A percentile compares a stretch with the other conserved stretches of the same genome.
phyloP scores from a whole-genome alignment of 352 stramenopile genomes.

The Pythium plurisporium region DNA sequence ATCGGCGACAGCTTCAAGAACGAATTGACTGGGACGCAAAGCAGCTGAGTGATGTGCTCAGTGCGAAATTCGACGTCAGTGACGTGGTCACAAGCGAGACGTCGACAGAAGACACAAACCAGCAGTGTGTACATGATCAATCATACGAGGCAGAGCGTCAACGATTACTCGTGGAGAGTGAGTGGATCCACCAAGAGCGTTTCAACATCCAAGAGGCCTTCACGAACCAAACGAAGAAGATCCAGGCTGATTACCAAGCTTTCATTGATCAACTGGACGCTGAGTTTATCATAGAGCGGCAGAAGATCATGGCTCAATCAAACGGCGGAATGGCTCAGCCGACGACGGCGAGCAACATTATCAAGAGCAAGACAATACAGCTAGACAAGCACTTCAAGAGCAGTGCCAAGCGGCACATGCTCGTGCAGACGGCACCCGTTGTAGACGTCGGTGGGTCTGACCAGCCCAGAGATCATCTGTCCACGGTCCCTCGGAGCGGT shows the following conservation, averaged over 20 bases:
- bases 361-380: not conserved
- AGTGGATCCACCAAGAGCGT: slow-evolving; percentile 59
- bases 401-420: slow-evolving; percentile 31
- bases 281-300: slow-evolving; percentile 30
- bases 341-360: too few species aligned
- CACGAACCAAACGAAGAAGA: slow-evolving; percentile 51
- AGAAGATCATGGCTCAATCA: slow-evolving; percentile 24
- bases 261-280: slow-evolving; percentile 44
- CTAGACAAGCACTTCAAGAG: slow-evolving; percentile 31
- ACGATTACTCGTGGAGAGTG: slow-evolving; percentile 25
- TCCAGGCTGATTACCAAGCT: slow-evolving; percentile 40
- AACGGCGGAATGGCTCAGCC: not conserved
- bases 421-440: slow-evolving; percentile 29
- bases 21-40: slow-evolving; percentile 30
- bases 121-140: slow-evolving; percentile 16
- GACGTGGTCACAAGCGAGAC: too few species aligned
- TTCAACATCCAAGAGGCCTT: slow-evolving; percentile 72
- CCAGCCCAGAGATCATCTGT: not conserved
- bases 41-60: slow-evolving; percentile 11
- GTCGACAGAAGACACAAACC: too few species aligned
- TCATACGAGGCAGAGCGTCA: slow-evolving; percentile 23
- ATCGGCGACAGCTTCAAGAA: slow-evolving; percentile 18
- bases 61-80: not conserved
- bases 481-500: not conserved
- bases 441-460: slow-evolving; percentile 10